Evolutionary conservation across 495 filamentous ascomycete species (phyloP).

Genomic region (Aspergillus biplanus): DNA sequence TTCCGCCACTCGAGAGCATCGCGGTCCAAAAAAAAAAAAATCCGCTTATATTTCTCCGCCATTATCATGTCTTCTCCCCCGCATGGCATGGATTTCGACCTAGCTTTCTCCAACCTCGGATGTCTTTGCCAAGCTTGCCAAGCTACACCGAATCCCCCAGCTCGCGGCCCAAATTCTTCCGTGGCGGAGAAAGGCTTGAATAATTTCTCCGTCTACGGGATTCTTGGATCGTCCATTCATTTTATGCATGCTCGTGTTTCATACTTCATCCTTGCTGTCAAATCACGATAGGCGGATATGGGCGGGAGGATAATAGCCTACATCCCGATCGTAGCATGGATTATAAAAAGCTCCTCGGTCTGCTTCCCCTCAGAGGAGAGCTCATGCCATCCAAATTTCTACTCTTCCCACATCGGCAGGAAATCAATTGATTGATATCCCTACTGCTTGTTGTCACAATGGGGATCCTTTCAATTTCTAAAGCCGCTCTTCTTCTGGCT

Average conservation of each 20-base stretch:
- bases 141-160: background rate
- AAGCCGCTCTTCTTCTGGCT: conserved; percentile 3
- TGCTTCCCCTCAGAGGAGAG: background rate
- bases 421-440: background rate
- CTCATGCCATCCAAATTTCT: too few species aligned
- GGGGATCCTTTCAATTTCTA: background rate
- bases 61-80: background rate
- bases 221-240: background rate
- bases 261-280: background rate
- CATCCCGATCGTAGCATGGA: background rate
- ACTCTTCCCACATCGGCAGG: background rate
- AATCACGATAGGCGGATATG: background rate
- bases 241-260: background rate
- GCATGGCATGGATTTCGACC: background rate
- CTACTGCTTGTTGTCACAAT: background rate
- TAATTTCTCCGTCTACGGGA: background rate
- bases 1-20: background rate
- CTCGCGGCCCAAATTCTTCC: conserved; percentile 2
- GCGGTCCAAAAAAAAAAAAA: background rate
- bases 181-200: background rate
- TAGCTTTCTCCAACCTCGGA: background rate
- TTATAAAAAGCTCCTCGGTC: background rate
- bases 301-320: background rate
- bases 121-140: background rate
- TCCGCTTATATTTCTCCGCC: background rate